Evolutionary conservation across 345 rosid genomes (phyloP).

Genomic region (Eutrema japonicum): DNA sequence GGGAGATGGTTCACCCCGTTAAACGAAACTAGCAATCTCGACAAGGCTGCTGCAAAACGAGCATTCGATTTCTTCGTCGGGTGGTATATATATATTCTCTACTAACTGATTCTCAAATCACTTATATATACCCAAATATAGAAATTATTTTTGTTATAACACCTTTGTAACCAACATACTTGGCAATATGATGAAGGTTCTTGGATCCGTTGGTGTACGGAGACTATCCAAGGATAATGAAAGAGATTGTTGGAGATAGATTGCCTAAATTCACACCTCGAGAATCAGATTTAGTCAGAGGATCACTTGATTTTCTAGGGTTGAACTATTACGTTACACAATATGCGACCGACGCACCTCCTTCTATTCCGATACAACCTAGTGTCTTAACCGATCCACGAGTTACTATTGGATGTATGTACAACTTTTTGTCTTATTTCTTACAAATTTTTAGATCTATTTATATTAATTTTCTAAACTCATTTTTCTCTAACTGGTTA

Average conservation of each 20-base stretch:
- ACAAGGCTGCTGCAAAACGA: conserved; percentile 34
- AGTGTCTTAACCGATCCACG: conserved; percentile 32
- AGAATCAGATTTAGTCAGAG: conserved; percentile 36
- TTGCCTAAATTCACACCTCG: conserved; percentile 26
- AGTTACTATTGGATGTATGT: conserved; percentile 33
- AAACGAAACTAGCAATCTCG: conserved; percentile 11
- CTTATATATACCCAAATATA: not conserved
- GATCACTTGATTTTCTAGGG: conserved; percentile 46
- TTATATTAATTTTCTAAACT: not conserved
- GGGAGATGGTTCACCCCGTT: conserved; percentile 33
- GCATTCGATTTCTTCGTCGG: conserved; percentile 39
- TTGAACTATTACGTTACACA: conserved; percentile 43
- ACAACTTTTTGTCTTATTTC: not conserved
- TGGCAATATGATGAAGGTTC: conserved; percentile 18
- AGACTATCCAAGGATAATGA: conserved; percentile 31
- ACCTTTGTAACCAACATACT: not conserved
- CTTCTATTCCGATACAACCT: conserved; percentile 6
- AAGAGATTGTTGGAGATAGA: conserved; percentile 21
- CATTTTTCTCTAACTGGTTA: not conserved
- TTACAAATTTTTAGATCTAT: no score
- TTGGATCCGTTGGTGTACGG: conserved; percentile 40
- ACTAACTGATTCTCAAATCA: not conserved
- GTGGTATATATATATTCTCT: conserved; percentile 30
- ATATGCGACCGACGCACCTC: conserved; percentile 35
- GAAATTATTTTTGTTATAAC: not conserved